A percentile compares a stretch with the other conserved stretches of the same genome.
phyloP scores from a whole-genome alignment of 208 protist genomes.

The Blastocrithidia nonstop region DNA sequence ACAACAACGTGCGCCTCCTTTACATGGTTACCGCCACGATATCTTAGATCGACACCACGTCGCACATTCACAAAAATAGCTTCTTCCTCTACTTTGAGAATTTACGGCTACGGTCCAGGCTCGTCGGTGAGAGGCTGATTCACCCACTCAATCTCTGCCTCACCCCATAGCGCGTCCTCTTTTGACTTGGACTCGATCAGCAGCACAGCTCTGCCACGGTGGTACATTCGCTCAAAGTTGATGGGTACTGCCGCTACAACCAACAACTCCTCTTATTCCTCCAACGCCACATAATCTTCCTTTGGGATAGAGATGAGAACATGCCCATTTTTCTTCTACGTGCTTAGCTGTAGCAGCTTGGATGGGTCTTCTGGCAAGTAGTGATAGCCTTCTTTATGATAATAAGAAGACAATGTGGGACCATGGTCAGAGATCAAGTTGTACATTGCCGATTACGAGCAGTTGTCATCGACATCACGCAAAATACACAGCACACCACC shows the following conservation, averaged over 20 bases:
- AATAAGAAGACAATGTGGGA: slow-evolving; percentile 66
- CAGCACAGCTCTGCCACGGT: slow-evolving; percentile 58
- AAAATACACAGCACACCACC: slow-evolving; percentile 72
- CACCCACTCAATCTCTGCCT: slow-evolving; percentile 72
- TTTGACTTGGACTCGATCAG: slow-evolving; percentile 79
- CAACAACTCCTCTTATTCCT: slow-evolving; percentile 68
- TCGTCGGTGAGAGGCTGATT: slow-evolving; percentile 27
- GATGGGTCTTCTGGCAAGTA: slow-evolving; percentile 68
- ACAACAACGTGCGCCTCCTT: slow-evolving; percentile 35
- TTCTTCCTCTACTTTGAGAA: slow-evolving; percentile 28
- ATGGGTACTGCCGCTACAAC: slow-evolving; percentile 76
- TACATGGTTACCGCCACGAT: slow-evolving; percentile 21
- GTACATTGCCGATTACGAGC: slow-evolving; percentile 72
- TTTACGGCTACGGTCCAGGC: slow-evolving; percentile 8
- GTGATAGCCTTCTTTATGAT: slow-evolving; percentile 64
- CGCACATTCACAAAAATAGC: slow-evolving; percentile 70
- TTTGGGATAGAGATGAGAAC: slow-evolving; percentile 75
- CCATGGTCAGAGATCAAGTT: slow-evolving; percentile 16
- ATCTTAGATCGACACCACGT: slow-evolving; percentile 46
- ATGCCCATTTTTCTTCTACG: slow-evolving; percentile 77
- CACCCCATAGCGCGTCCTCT: slow-evolving; percentile 76
- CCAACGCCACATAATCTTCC: slow-evolving; percentile 8
- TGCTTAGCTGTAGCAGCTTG: slow-evolving; percentile 72
- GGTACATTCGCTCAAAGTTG: slow-evolving; percentile 73
- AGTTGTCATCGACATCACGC: slow-evolving; percentile 81